Percentiles rank a stretch among this genome's conserved stretches.
Conservation (phyloP, 2,329 filamentous ascomycete species). For the Fusarium solani-melongenae region DNA sequence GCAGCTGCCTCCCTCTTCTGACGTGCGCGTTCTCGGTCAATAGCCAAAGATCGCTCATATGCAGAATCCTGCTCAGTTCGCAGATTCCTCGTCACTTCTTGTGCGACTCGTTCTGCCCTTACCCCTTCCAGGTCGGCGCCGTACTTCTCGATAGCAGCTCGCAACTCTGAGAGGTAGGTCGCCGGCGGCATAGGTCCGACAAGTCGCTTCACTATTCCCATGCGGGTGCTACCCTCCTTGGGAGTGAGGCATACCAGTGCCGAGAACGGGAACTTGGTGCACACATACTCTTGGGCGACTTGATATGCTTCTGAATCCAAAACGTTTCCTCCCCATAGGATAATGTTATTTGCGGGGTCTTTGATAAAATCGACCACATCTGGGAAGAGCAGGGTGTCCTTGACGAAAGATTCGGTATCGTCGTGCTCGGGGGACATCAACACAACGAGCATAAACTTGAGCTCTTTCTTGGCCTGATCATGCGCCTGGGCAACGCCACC, state of each 20-base stretch:
- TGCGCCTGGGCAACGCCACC: constrained; percentile 92
- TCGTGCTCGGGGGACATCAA: constrained; percentile 94
- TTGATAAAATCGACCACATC: constrained; percentile 81
- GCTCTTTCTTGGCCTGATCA: constrained; percentile 87
- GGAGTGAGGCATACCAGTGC: constrained; percentile 89
- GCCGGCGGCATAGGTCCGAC: constrained; percentile 76
- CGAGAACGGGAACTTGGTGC: constrained; percentile 92
- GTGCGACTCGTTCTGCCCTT: constrained; percentile 80
- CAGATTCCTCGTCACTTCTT: constrained; percentile 82
- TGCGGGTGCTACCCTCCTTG: constrained; percentile 82
- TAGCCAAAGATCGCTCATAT: constrained; percentile 90
- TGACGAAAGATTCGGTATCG: constrained; percentile 84
- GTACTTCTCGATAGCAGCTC: constrained; percentile 78
- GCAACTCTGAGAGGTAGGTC: constrained; percentile 81
- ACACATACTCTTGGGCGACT: constrained; percentile 85
- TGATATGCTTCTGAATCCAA: constrained; percentile 95
- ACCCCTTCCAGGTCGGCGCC: constrained; percentile 79
- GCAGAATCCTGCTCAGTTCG: constrained; percentile 92
- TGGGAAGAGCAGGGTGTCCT: constrained; percentile 81
- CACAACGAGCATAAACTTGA: constrained; percentile 91
- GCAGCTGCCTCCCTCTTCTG: constrained; percentile 81
- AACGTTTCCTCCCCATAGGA: constrained; percentile 94
- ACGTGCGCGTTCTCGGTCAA: constrained; percentile 85
- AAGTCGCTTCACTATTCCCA: constrained; percentile 88
- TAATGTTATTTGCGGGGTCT: constrained; percentile 79